Conservation (phyloP, 805 yeast species). For the Zygotorulaspora florentina region DNA sequence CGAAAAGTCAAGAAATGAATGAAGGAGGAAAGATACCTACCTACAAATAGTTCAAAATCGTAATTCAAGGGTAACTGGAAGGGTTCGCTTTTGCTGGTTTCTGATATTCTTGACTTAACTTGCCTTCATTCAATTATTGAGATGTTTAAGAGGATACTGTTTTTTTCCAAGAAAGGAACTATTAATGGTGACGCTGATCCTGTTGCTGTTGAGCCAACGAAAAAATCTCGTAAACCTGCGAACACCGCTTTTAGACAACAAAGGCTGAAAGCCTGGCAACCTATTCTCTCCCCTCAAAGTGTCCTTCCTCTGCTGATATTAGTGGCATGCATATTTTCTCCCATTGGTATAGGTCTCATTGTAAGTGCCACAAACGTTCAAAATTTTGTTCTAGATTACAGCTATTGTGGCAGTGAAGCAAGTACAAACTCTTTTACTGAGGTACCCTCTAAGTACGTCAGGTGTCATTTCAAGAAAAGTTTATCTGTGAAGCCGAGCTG, state of each 20-base stretch:
- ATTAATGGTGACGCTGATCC: neutral
- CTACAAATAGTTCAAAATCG: neutral
- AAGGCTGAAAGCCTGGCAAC: conserved; percentile 63
- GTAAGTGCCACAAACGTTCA: conserved; percentile 78
- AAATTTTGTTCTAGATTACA: conserved; percentile 68
- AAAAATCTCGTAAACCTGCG: conserved; percentile 51
- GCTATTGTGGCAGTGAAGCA: conserved; percentile 58
- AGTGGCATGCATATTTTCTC: conserved; percentile 77
- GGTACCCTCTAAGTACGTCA: conserved; percentile 58
- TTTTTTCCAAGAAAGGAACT: conserved; percentile 5
- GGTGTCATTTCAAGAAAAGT: conserved; percentile 55
- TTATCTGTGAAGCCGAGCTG: conserved; percentile 49
- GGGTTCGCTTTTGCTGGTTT: neutral
- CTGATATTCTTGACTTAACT: neutral
- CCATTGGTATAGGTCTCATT: conserved; percentile 82
- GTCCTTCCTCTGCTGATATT: conserved; percentile 80
- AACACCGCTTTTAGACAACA: conserved; percentile 80
- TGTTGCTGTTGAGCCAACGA: conserved; percentile 13
- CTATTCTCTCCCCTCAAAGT: conserved; percentile 85
- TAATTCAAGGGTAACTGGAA: neutral
- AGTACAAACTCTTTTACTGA: conserved; percentile 38
- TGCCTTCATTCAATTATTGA: neutral
- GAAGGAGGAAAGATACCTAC: neutral
- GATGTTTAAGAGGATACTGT: neutral
- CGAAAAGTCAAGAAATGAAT: neutral